Base-by-base conservation (phyloP, 2,329 filamentous ascomycete genomes). In the Zymoseptoria pseudotritici region DNA sequence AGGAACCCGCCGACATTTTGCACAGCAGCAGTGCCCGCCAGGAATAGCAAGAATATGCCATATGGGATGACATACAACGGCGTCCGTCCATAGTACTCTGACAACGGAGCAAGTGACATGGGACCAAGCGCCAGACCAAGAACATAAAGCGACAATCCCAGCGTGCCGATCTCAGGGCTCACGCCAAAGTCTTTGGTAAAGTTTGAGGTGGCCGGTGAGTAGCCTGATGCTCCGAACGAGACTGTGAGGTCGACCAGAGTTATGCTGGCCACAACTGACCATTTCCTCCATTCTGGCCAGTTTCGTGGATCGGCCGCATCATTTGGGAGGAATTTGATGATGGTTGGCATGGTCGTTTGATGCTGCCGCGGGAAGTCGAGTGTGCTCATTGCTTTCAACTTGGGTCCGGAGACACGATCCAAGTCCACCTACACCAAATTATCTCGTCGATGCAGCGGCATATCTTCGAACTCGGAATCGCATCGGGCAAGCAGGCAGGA, bases 101-200 rank as follows among this genome's bases (percentile, higher is more conserved):
- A 75, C 9, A 79, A 65, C 1, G 78, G 78, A 10, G 77, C 77
- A 9, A 79, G 73, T 17, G 79, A 67, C 24, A 80, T 72, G 7
- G 77, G 77, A 0, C 78, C 77, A 13, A 79, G 74, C 0, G 77
- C 78, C 4, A 80, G 66, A 0, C 78, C 79, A 10, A 80, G 69
- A 8, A 81, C 72, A 59, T 79, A 80, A 55, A 80, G 67, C 52
- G 75, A 78, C 53, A 81, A 54, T 3, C 79, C 78, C 3, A 81
- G 65, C 0, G 76, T 78, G 1, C 74, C 76, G 20, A 78, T 67
- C 50, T 76, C 74, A 17, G 71, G 65, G 2, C 75, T 73, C 2
- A 79, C 68, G 11, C 70, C 68, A 58, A 80, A 76, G 17, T 78
- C 74, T 8, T 73, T 68, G 1, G 70, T 72, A 57, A 80, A 78